Evolutionary conservation across 345 rosid genomes (phyloP).

Genomic region (Mercurialis annua): DNA sequence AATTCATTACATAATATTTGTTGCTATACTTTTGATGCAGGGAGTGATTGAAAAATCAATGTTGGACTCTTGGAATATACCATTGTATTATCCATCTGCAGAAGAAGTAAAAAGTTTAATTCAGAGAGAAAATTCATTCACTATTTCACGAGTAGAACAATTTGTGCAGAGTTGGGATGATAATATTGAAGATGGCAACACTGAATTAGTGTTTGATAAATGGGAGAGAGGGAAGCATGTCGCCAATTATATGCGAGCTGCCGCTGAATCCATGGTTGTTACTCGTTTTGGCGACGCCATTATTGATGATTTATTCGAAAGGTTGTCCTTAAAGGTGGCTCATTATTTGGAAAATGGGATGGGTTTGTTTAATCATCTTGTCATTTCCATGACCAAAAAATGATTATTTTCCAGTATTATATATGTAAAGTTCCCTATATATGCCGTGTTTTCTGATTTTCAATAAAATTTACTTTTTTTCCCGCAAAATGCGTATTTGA

Average conservation of each 20-base stretch:
- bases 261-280: not conserved
- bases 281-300: constrained; percentile 10
- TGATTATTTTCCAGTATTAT: not conserved
- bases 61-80: constrained; percentile 14
- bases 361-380: not conserved
- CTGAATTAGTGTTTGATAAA: not conserved
- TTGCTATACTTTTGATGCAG: constrained; percentile 9
- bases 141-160: not conserved
- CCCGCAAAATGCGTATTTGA: too few relatives aligned
- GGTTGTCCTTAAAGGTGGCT: not conserved
- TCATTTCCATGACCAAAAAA: not conserved
- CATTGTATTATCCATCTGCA: constrained; percentile 10
- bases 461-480: too few relatives aligned
- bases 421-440: not conserved
- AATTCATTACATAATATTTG: too few relatives aligned
- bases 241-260: not conserved
- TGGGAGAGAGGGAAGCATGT: constrained; percentile 8
- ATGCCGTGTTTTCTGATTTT: not conserved
- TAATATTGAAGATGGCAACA: not conserved
- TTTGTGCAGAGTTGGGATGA: constrained; percentile 15
- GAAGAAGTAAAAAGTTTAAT: constrained; percentile 13
- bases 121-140: constrained; percentile 14
- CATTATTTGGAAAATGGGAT: not conserved
- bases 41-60: constrained; percentile 7
- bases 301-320: not conserved